Base-by-base conservation (phyloP, 495 filamentous ascomycete species). In the Neurospora sp. region DNA sequence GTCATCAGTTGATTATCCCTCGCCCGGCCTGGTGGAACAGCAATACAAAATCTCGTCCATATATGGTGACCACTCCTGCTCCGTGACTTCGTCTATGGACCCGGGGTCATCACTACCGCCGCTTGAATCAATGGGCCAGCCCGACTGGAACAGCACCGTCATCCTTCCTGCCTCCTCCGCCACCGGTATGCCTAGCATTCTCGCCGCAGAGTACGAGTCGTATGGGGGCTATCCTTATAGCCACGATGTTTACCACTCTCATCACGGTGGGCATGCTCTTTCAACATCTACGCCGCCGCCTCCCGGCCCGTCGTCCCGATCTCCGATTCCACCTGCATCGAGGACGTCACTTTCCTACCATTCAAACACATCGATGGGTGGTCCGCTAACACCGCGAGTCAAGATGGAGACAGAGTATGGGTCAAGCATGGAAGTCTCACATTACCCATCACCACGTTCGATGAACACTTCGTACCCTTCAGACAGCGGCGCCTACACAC, bases 361-460 rank as follows among this genome's bases (percentile, higher is more conserved):
- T 8, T 78, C 82, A 3, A 78, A 74, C 68, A 79, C 82, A 18
- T 82, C 83, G 69, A 65, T 76, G 10, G 75, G 75, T 41, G 74
- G 72, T 18, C 76, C 80, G 16, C 78, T 85, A 73, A 81, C 84
- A 18, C 82, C 83, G 44, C 75, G 80, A n/a, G 82, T 87, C 76
- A 88, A 87, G 79, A 84, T 87, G 82, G 86, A 87, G 78, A 77
- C 72, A 22, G 85, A 85, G 18, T 86, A 84, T 72, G 73, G 73
- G 61, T 76, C 81, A 71, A 72, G 72, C 76, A 75, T 77, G 39
- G 86, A 86, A 39, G 71, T 81, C 59, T 83, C 83, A n/a, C 80
- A 86, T 70, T 85, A 86, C 71, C 83, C 83, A 9, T 86, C 85
- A 4, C 84, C 85, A 41, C 77, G 82, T 31, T 82, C 85, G 44